These are phyloP conservation scores for Cryomyces minteri DNA, from an alignment of 495 filamentous ascomycete species.

Conservation along the genomic window DNA sequence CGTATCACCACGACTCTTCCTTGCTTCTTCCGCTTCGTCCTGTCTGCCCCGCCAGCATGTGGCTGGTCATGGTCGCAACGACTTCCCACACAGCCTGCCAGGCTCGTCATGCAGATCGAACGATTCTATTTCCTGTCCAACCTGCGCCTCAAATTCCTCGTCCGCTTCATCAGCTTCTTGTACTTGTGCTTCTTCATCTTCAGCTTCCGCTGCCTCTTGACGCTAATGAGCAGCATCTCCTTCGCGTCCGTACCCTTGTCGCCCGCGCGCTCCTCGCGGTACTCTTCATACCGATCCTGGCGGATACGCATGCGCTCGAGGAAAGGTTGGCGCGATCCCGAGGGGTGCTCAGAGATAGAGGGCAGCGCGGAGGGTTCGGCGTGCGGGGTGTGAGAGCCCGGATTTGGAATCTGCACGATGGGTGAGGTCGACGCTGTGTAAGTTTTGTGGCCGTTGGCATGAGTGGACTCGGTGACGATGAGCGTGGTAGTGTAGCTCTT, in stretches of 20 bases:
- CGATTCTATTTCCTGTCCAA: conserved; percentile 38
- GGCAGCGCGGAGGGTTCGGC: not conserved
- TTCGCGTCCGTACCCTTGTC: not conserved
- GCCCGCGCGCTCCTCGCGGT: not conserved
- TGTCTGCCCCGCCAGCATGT: too few species aligned
- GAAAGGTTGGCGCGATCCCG: conserved; percentile 14
- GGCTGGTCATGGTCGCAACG: too few species aligned
- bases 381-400: conserved; percentile 5
- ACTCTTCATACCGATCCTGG: conserved; percentile 2
- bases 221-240: conserved; percentile 41
- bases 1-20: too few species aligned
- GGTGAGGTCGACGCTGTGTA: conserved; percentile 25
- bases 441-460: conserved; percentile 47
- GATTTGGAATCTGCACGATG: conserved; percentile 11
- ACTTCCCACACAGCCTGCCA: too few species aligned
- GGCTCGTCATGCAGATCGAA: not conserved
- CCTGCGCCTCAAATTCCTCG: conserved; percentile 74
- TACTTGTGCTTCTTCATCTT: conserved; percentile 99
- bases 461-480: conserved; percentile 60
- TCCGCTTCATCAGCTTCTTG: conserved; percentile 93
- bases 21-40: too few species aligned
- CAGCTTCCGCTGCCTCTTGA: conserved; percentile 68
- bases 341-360: not conserved
- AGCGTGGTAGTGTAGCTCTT: conserved; percentile 63
- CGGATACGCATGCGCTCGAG: conserved; percentile 18